Evolutionary conservation across 2,329 filamentous ascomycete species (phyloP).

Genomic region (Coniochaeta hoffmannii): DNA sequence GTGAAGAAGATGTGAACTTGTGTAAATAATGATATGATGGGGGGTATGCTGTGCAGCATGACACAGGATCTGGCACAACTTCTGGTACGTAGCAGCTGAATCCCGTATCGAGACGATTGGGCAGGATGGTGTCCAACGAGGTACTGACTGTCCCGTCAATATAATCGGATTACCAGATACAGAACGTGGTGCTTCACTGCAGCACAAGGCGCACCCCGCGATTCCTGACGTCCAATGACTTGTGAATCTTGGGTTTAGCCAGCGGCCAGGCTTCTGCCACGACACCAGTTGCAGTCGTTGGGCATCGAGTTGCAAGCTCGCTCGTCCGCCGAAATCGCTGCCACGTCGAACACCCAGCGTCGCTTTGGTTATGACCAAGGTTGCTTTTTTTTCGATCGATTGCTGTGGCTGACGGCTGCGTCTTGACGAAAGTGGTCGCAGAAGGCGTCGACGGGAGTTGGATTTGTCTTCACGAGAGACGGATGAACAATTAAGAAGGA

Average conservation of each 20-base stretch:
- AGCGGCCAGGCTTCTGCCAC: neutral
- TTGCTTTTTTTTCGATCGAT: neutral
- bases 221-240: neutral
- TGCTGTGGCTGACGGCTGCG: neutral
- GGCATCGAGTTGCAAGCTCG: neutral
- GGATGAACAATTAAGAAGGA: neutral
- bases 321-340: neutral
- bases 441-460: no score
- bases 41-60: neutral
- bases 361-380: neutral
- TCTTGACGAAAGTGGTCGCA: neutral
- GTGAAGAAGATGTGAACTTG: neutral
- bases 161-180: neutral
- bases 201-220: constrained; percentile 1
- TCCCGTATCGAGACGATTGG: neutral
- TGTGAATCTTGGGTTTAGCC: neutral
- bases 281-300: neutral
- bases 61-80: neutral
- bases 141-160: neutral
- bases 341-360: neutral
- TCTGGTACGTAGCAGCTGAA: neutral
- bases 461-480: no score
- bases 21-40: neutral
- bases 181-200: neutral
- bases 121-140: neutral